Evolutionary conservation across 768 basidiomycete genomes (phyloP), one percentile per base, ranked within the genome.

Genomic region (Suillus occidentalis): DNA sequence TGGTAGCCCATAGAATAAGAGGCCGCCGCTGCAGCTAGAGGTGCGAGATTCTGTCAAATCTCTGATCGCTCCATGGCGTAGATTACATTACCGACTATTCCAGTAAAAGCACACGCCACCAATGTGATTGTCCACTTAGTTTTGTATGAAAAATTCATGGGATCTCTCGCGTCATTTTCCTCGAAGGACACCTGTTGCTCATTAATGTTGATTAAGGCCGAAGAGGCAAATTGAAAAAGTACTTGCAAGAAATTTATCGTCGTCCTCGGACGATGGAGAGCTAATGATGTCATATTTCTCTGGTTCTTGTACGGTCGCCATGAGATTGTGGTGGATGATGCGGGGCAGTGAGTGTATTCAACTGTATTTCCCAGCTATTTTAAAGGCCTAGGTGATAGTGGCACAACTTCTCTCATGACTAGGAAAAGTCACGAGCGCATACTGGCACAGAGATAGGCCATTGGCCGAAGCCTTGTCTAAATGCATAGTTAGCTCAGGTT

Each of bases 1-100:
- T 76, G 68, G 66, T 82, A 79, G 0, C 88, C 88, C 66, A 85
- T 70, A 39, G 79, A 83, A 70, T 84, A 88, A 2, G 83, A 78
- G 2, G 81, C 74, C 6, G 82, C 77, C 1, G 80, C 74, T 3
- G 83, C 79, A 43, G 85, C 87, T 84, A 43, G 28, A 36, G 39
- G 39, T 14, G 43, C 22, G 43, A 14, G 10, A 45, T 31, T 42
- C 25, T 20, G 10, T 59, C 40, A 42, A 42, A 4, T 13, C 18
- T 42, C 40, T 20, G 12, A 9, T 49, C 31, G 25, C 40, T 53
- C 22, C 25, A 9, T 50, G 62, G 31, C 22, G 43, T 52, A 37
- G n/a, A 31, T 56, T 22, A 9, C 9, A 58, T 59, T 64, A 65
- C 73, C 66, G 25, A 69, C 55, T 31, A 73, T 57, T 22, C 55